Conservation (phyloP, 345 rosid species). For the Eucalyptus pauciflora region DNA sequence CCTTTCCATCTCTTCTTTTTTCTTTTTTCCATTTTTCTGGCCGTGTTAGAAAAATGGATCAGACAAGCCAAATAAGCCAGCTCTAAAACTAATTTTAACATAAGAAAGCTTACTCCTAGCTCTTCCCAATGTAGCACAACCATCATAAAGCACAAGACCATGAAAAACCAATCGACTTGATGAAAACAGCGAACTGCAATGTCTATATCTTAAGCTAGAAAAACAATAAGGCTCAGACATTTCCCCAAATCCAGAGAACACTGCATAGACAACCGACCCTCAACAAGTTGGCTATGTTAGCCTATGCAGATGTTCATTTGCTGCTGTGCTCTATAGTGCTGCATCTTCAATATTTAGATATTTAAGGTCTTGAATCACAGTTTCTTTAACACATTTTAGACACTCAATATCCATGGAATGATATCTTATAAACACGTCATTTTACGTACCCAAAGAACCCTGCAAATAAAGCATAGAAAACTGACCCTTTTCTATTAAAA, state of each 20-base stretch:
- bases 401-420: background rate
- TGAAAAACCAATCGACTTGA: background rate
- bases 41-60: background rate
- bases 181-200: background rate
- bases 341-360: background rate
- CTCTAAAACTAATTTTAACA: background rate
- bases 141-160: background rate
- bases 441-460: background rate
- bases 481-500: background rate
- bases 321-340: background rate
- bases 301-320: background rate
- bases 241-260: background rate
- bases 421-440: background rate
- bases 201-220: background rate
- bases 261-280: background rate
- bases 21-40: background rate
- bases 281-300: background rate
- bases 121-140: background rate
- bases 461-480: background rate
- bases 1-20: background rate
- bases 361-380: background rate
- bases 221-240: background rate
- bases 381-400: background rate
- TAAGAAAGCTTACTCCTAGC: background rate
- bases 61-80: background rate